Conservation (phyloP, 2,329 filamentous ascomycete genomes). For the Leptographium wingfieldii region DNA sequence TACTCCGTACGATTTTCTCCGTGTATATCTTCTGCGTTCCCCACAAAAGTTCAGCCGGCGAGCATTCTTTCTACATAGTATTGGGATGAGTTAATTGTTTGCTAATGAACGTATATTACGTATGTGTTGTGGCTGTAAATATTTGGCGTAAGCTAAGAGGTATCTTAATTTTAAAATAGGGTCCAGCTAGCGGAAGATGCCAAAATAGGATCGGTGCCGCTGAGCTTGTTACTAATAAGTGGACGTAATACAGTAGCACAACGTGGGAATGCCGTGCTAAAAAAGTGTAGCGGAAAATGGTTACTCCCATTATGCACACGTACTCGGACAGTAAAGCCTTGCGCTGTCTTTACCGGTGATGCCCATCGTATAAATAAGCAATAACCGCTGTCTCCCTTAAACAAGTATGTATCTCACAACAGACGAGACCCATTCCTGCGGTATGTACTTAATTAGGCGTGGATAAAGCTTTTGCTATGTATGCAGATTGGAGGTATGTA, state of each 20-base stretch:
- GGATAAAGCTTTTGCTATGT: too few species aligned
- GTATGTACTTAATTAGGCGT: too few species aligned
- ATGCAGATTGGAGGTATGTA: too few species aligned
- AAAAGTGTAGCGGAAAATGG: too few species aligned
- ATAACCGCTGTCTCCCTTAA: too few species aligned
- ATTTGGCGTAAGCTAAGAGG: not conserved
- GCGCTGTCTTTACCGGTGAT: too few species aligned
- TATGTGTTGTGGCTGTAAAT: not conserved
- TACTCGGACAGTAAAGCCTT: too few species aligned
- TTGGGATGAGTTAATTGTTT: not conserved
- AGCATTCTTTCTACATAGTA: not conserved
- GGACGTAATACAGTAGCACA: not conserved
- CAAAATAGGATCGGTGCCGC: not conserved
- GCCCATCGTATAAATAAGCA: too few species aligned
- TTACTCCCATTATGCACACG: too few species aligned
- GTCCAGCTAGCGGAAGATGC: not conserved
- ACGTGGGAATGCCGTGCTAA: not conserved
- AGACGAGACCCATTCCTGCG: too few species aligned
- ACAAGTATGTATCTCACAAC: too few species aligned
- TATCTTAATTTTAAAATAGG: not conserved
- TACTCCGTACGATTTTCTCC: not conserved
- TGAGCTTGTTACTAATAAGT: not conserved
- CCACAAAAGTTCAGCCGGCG: not conserved
- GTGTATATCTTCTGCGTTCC: not conserved
- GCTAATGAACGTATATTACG: not conserved